These are phyloP conservation scores for Axilococcus clingmanii DNA, from an alignment of 139 green algal species.

Conservation along the genomic window DNA sequence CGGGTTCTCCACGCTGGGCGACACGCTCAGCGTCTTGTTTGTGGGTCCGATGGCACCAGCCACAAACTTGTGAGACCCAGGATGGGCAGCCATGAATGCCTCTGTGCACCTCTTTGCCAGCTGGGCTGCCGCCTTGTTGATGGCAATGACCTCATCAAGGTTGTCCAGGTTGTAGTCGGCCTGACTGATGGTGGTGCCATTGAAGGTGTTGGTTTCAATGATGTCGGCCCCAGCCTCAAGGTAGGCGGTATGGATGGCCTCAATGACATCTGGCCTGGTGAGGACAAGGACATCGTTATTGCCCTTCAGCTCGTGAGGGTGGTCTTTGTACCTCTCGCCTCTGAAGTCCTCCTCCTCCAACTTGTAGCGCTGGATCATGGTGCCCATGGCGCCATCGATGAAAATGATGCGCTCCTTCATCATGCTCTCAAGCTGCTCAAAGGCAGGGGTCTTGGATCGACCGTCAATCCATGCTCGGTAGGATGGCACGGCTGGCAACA, in stretches of 20 bases:
- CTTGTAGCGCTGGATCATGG: constrained; percentile 65
- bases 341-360: constrained; percentile 90
- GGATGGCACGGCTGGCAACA: constrained; percentile 12
- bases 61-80: constrained; percentile 76
- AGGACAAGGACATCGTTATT: constrained; percentile 98
- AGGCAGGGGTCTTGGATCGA: constrained; percentile 36
- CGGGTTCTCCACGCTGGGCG: constrained; percentile 93
- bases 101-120: constrained; percentile 68
- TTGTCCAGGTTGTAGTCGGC: constrained; percentile 87
- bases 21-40: constrained; percentile 94
- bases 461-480: constrained; percentile 11
- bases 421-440: constrained; percentile 65
- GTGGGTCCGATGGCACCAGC: constrained; percentile 91
- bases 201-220: constrained; percentile 99
- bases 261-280: constrained; percentile 87
- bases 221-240: constrained; percentile 90
- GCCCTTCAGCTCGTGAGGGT: constrained; percentile 89
- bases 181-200: constrained; percentile 79
- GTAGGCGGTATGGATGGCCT: constrained; percentile 86
- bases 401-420: constrained; percentile 83
- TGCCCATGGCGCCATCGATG: constrained; percentile 98
- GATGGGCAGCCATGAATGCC: constrained; percentile 69
- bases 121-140: constrained; percentile 80
- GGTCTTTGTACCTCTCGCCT: constrained; percentile 55
- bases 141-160: constrained; percentile 75